These are phyloP conservation scores for Pythium sp. DNA, from an alignment of 352 stramenopile species.

Conservation along the genomic window DNA sequence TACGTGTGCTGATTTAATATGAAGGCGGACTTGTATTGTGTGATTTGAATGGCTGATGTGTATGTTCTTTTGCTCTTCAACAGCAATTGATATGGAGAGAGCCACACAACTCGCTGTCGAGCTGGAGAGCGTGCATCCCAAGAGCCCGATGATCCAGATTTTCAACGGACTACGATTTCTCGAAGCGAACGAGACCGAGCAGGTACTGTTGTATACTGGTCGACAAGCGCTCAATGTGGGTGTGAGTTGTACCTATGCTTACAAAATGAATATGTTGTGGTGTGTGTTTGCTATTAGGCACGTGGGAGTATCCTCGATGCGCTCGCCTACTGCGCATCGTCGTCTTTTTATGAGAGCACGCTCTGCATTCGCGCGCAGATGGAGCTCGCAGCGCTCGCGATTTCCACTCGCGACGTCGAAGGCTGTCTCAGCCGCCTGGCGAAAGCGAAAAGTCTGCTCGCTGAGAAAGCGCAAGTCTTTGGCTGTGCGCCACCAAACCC, in stretches of 20 bases:
- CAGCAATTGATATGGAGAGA: conserved; percentile 36
- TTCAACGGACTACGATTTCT: conserved; percentile 36
- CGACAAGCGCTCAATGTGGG: too few relatives aligned
- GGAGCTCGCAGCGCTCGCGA: conserved; percentile 43
- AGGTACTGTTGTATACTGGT: conserved; percentile 19
- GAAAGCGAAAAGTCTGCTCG: conserved; percentile 35
- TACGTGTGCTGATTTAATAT: conserved; percentile 26
- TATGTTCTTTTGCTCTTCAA: not conserved
- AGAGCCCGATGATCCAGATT: conserved; percentile 50
- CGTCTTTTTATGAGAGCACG: conserved; percentile 62
- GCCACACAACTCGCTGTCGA: conserved; percentile 26
- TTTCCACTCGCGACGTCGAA: conserved; percentile 52
- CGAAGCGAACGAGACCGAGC: conserved; percentile 22
- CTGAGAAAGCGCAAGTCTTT: conserved; percentile 42
- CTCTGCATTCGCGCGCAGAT: conserved; percentile 60
- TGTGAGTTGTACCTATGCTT: too few relatives aligned
- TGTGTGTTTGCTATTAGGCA: conserved; percentile 27
- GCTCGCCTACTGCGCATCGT: conserved; percentile 53
- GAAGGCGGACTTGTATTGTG: not conserved
- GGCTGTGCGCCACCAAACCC: conserved; percentile 31
- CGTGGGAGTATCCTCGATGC: conserved; percentile 50
- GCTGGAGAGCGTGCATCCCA: conserved; percentile 29
- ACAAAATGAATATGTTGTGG: not conserved
- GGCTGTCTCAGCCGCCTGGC: conserved; percentile 51
- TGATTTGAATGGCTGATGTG: not conserved